Conservation (phyloP, 2,329 filamentous ascomycete genomes). For the Aspergillus ochraceus region DNA sequence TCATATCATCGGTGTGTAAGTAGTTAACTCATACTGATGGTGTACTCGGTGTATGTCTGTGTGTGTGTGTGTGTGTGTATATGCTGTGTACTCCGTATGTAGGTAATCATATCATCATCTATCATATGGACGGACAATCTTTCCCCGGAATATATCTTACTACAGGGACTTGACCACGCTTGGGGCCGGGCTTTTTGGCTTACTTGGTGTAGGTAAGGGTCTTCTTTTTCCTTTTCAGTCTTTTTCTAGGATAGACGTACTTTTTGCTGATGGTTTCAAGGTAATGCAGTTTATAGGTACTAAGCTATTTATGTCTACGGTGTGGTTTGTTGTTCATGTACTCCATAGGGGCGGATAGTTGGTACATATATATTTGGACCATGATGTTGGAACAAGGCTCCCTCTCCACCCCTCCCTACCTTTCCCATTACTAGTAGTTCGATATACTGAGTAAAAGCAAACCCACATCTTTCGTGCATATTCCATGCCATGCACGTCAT, state of each 20-base stretch:
- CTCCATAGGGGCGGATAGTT: not conserved
- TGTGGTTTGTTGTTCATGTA: not conserved
- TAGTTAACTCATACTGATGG: no score
- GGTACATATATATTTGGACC: not conserved
- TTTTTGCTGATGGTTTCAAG: not conserved
- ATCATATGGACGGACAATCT: not conserved
- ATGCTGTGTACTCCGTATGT: not conserved
- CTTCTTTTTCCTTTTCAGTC: not conserved
- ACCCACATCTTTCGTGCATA: slow-evolving; percentile 5
- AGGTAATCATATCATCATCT: not conserved
- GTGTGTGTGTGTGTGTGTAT: no score
- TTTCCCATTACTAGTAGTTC: not conserved
- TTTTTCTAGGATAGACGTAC: not conserved
- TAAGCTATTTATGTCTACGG: not conserved
- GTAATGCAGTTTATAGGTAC: not conserved
- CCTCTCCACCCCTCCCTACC: not conserved
- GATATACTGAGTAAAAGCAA: not conserved
- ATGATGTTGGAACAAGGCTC: not conserved
- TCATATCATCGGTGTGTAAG: not conserved
- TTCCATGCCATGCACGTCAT: slow-evolving; percentile 4
- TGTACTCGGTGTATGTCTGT: no score
- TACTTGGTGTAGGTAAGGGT: not conserved
- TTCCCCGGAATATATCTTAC: not conserved
- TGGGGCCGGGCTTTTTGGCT: no score
- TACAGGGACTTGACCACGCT: not conserved